Evolutionary conservation across 768 basidiomycete species (phyloP), one percentile per base, ranked within the genome.

Genomic region (Filobasidium floriforme): DNA sequence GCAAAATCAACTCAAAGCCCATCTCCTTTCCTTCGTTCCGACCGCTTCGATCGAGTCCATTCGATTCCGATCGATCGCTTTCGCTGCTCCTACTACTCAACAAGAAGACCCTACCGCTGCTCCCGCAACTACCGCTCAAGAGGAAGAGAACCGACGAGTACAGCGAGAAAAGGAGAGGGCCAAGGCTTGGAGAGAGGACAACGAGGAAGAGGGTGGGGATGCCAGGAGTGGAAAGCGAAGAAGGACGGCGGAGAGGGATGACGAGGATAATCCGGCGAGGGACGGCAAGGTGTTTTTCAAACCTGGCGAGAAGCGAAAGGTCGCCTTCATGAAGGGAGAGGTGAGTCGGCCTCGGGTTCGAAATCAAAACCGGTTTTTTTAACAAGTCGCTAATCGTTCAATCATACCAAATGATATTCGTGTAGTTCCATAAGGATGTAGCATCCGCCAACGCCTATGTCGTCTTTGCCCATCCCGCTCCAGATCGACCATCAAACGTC

Each of bases 21-120:
- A 93, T 75, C 83, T 97, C 68, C 81, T 91, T 26, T 80, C 87
- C 0, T 83, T 85, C 68, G 82, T 89, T 15, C 86, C 89, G 2
- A 79, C 82, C 0, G 86, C 89, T 61, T 90, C 89, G 80, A 87
- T 96, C 69, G 94, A 98, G 74, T 92, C 92, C 5, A 84, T 86
- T 28, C 90, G 94, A 51, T 96, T 94, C 82, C 90, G 94, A 61
- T 96, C 92, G 18, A 84, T 96, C 60, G 87, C 92, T 0, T 97
- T 97, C 81, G 86, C 89, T 69, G 83, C 83, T 0, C 90, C 94
- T 11, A 90, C 90, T 0, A 77, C 87, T 12, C 83, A 85, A 69
- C 82, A 85, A 0, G 75, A 81, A 41, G 75, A 79, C 54, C 65
- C 68, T 4, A 71, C 69, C 10, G n/a, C 18, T 24, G 54, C 52